Base-by-base conservation (phyloP, 176 grass and related monocot species). In the Pontederia crassipes region DNA sequence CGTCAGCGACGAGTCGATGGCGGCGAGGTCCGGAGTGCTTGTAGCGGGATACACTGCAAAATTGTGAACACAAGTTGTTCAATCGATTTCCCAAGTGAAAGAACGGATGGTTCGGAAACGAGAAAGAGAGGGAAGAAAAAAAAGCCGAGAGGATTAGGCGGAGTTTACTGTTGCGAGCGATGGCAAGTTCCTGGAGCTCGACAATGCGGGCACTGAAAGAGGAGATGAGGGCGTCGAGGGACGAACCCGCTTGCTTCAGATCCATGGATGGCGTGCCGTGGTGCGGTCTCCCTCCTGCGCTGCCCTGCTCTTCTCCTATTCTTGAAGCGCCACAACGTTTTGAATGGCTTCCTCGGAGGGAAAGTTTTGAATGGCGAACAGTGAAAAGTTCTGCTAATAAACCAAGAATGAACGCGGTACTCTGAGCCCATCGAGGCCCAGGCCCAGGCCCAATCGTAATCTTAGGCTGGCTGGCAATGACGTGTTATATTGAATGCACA, bases 161-260 rank as follows among this genome's bases (percentile, higher is more conserved):
- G 20, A 51, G 10, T 48, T 64, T 81, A 95, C 91, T 95, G 81
- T 84, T 96, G 75, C 91, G 83, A 61, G 91, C 91, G 68, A 96
- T 68, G 62, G 87, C 83, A 46, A 96, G 83, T 15, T 87, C 81
- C 69, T 87, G 91, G 48, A 96, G 83, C 68, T 87, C 86, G 49
- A 29, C 55, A 57, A 96, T 80, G 49, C 76, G 80, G 46, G 78
- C 75, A 14, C 71, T 65, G 86, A 96, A 87, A 58, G 81, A 75
- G 45, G 80, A 54, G 48, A 80, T 72, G 35, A 87, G 70, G 45
- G 72, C 69, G 12, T 84, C 83, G 57, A 96, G 83, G 28, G 86
- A 79, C 35, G 75, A 67, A 35, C 73, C 74, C 8, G 69, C 72
- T 58, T 69, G 52, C 65, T 55, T 78, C 48, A 66, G 72, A 74